phyloP scores from a whole-genome alignment of 2,329 filamentous ascomycete genomes.

The Xylaria sp. region DNA sequence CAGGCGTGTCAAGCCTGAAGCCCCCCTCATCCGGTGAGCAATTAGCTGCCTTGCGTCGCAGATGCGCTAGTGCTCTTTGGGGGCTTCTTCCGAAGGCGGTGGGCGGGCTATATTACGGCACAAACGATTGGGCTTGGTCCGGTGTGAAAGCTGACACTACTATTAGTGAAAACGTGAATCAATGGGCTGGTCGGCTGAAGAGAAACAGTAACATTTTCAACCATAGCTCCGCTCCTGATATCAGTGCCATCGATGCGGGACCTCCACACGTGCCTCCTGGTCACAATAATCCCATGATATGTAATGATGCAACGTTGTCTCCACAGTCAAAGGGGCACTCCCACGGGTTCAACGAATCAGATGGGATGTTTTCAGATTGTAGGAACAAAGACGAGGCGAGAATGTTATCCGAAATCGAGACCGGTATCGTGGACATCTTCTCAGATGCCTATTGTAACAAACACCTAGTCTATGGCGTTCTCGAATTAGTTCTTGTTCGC shows the following conservation, averaged over 20 bases:
- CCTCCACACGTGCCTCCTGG: constrained; percentile 44
- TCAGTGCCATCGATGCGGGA: constrained; percentile 44
- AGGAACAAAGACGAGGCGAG: constrained; percentile 56
- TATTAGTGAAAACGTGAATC: constrained; percentile 38
- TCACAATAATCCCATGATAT: constrained; percentile 43
- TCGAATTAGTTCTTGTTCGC: constrained; percentile 84
- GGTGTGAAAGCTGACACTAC: constrained; percentile 42
- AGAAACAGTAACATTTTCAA: constrained; percentile 40
- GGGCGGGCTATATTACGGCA: constrained; percentile 61
- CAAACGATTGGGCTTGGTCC: constrained; percentile 51
- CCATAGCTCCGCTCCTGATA: constrained; percentile 34
- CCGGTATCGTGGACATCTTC: constrained; percentile 76
- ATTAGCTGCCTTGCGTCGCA: constrained; percentile 70
- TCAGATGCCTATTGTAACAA: constrained; percentile 91
- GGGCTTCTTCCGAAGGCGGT: constrained; percentile 60
- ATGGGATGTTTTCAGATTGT: constrained; percentile 33
- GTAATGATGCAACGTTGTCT: constrained; percentile 47
- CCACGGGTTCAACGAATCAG: constrained; percentile 39
- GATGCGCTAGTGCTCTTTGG: constrained; percentile 71
- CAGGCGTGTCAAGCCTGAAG: constrained; percentile 70
- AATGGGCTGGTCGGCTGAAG: constrained; percentile 47
- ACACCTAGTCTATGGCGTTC: constrained; percentile 83
- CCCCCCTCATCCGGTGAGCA: constrained; percentile 70
- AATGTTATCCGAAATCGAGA: constrained; percentile 69
- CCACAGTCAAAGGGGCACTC: constrained; percentile 41